These are phyloP conservation scores for Elaeagnus macrophylla DNA, from an alignment of 306 rosid species.

Conservation along the genomic window DNA sequence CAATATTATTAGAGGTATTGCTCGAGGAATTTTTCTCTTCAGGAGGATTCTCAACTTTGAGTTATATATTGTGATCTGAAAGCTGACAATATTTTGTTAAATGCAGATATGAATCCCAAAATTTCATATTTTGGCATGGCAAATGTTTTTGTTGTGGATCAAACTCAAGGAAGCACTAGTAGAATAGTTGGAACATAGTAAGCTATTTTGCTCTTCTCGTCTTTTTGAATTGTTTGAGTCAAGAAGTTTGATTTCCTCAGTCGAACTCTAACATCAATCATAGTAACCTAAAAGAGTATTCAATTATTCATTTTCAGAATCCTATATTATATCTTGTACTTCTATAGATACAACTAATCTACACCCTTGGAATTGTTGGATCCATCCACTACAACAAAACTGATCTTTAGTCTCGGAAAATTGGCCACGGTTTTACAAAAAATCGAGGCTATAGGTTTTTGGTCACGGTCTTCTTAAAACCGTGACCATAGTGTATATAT, in stretches of 20 bases:
- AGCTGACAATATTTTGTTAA: constrained; percentile 34
- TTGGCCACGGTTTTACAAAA: too few relatives aligned
- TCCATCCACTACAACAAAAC: too few relatives aligned
- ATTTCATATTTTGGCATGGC: constrained; percentile 47
- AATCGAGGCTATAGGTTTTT: too few relatives aligned
- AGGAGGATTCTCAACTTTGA: constrained; percentile 30
- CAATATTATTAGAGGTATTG: constrained; percentile 26
- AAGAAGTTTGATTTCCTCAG: neutral
- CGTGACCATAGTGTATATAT: too few relatives aligned
- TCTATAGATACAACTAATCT: too few relatives aligned
- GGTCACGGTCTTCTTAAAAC: too few relatives aligned
- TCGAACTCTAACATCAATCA: neutral
- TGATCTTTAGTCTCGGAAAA: too few relatives aligned
- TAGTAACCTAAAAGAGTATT: neutral
- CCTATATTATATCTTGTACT: neutral
- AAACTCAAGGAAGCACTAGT: too few relatives aligned
- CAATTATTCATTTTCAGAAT: too few relatives aligned
- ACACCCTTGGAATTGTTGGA: neutral
- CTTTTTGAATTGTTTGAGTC: neutral
- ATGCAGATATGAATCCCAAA: constrained; percentile 31
- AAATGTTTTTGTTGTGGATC: too few relatives aligned
- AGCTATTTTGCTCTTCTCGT: neutral
- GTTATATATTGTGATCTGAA: constrained; percentile 34
- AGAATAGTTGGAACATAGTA: constrained; percentile 50
- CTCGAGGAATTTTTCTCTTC: constrained; percentile 31